These are phyloP conservation scores for Aristolochia contorta DNA, from an alignment of 164 flowering plant genomes.

Conservation along the genomic window DNA sequence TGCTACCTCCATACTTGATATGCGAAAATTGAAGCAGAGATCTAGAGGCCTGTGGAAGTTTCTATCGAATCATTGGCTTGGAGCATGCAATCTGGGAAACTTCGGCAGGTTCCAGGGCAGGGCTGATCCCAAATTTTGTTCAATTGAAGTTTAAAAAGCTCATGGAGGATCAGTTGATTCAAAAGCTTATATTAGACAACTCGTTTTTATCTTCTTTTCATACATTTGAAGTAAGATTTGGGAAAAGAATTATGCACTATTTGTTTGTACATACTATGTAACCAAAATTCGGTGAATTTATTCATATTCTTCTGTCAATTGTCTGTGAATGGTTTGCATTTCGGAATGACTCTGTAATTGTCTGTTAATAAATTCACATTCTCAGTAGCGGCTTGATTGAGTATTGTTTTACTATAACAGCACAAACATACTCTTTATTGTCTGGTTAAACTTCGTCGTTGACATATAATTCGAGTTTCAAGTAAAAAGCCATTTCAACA, in stretches of 20 bases:
- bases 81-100: too few relatives aligned
- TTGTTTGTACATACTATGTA: background rate
- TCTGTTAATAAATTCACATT: background rate
- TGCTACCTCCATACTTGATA: background rate
- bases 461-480: too few relatives aligned
- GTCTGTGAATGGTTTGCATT: background rate
- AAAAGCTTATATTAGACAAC: too few relatives aligned
- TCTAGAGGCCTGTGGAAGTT: background rate
- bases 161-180: too few relatives aligned
- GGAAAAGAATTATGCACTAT: background rate
- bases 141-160: too few relatives aligned
- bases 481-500: too few relatives aligned
- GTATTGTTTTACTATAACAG: background rate
- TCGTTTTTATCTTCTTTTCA: too few relatives aligned
- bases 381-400: background rate
- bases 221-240: too few relatives aligned
- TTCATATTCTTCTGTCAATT: conserved; percentile 5
- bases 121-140: too few relatives aligned
- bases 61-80: too few relatives aligned
- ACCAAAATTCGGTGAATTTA: background rate
- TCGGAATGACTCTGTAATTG: background rate
- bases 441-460: background rate
- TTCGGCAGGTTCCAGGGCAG: too few relatives aligned
- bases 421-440: background rate
- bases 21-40: background rate